These are phyloP conservation scores for Yarrowia porcina DNA, from an alignment of 805 yeast genomes.

Conservation along the genomic window DNA sequence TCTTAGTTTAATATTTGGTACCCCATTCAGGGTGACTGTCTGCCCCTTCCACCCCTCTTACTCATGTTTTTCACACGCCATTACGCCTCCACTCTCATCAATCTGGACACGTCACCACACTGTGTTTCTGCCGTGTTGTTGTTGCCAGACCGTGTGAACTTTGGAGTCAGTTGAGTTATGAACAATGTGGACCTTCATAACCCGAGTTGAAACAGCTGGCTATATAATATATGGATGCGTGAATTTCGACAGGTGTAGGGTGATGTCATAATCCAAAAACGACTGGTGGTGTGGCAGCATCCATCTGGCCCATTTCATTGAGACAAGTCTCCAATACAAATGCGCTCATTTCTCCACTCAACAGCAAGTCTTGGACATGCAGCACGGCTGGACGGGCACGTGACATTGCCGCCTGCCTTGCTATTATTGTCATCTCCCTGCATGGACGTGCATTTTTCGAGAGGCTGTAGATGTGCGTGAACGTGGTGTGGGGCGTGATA, in stretches of 20 bases:
- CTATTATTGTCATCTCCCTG: constrained; percentile 23
- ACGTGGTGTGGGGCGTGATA: background rate
- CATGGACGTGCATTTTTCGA: constrained; percentile 14
- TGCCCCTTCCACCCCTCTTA: background rate
- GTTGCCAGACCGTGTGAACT: constrained; percentile 13
- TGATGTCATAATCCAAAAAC: background rate
- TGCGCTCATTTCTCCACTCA: background rate
- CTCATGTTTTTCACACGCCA: background rate
- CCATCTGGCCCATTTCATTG: too few relatives aligned
- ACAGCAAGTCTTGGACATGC: background rate
- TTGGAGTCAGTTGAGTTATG: constrained; percentile 18
- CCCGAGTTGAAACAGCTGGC: background rate
- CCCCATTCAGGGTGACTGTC: background rate
- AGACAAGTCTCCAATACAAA: too few relatives aligned
- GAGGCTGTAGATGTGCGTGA: constrained; percentile 1
- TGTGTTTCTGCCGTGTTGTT: constrained; percentile 1
- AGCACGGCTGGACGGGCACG: constrained; percentile 20
- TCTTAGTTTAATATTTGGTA: background rate
- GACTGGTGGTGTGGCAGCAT: too few relatives aligned
- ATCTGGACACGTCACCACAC: constrained; percentile 12
- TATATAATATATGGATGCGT: background rate
- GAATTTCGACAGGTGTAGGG: background rate
- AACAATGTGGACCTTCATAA: background rate
- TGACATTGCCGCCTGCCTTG: constrained; percentile 22
- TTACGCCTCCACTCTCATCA: background rate